Conservation (phyloP, 164 flowering plant species). For the Buxus sempervirens region DNA sequence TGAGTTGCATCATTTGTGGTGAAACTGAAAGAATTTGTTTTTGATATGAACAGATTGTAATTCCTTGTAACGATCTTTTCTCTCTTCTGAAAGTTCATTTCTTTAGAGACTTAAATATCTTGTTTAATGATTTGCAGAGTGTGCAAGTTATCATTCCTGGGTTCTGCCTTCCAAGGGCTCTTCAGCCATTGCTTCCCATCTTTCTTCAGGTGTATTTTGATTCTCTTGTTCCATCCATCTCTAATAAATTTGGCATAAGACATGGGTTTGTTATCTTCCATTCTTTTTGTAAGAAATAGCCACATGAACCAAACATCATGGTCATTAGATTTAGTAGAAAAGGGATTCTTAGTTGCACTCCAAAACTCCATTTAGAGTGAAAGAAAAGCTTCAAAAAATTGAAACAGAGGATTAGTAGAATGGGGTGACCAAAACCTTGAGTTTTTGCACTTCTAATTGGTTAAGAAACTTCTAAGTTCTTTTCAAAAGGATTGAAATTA, state of each 20-base stretch:
- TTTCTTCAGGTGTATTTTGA: slow-evolving; percentile 74
- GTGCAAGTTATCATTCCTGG: slow-evolving; percentile 92
- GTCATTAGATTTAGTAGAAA: no score
- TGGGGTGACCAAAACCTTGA: no score
- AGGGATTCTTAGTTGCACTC: no score
- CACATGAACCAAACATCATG: no score
- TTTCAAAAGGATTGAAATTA: no score
- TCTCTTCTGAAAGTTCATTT: not conserved
- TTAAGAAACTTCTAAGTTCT: no score
- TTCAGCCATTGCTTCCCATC: slow-evolving; percentile 90
- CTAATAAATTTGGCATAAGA: not conserved
- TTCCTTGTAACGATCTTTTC: not conserved
- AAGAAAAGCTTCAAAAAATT: no score
- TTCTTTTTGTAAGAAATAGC: no score
- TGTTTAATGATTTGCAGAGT: slow-evolving; percentile 48
- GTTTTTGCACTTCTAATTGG: no score
- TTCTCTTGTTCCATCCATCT: not conserved
- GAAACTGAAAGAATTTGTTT: not conserved
- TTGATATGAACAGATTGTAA: no score
- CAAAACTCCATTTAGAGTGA: no score
- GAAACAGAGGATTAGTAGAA: no score
- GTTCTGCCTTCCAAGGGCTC: slow-evolving; percentile 91
- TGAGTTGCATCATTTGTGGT: not conserved
- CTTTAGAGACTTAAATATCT: not conserved
- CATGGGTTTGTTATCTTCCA: not conserved